Evolutionary conservation across 345 rosid species (phyloP), one percentile per base, ranked within the genome.

Genomic region (Kernera saxatilis): DNA sequence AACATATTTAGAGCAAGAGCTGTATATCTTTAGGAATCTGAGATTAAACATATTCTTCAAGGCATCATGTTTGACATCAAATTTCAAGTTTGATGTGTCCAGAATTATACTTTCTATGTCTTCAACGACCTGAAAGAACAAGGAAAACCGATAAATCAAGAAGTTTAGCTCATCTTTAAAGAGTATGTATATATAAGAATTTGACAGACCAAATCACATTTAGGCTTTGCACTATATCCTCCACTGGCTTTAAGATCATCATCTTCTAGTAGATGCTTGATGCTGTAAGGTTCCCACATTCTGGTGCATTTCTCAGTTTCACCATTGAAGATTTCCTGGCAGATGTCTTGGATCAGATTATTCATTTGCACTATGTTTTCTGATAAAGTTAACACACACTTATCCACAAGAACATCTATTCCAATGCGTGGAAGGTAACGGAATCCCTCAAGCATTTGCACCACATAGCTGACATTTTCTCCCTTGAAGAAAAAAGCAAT

Each of bases 41-140:
- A 80, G 18, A 1, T 2, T 58, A 5, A 3, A 4, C 76, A 80
- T 69, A n/a, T 69, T 45, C 11, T 10, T 29, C 51, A 77, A 80
- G 8, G 57, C 65, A 3, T 30, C 2, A 1, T 15, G 8, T 13
- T 6, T 32, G 21, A 80, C 64, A 22, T 44, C 14, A 6, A 40
- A 32, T 19, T 0, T 2, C 10, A 59, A 15, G 40, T 57, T 11
- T 0, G 72, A 71, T 13, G 57, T 44, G 43, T 70, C 39, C 26
- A 72, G 5, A 50, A 13, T 0, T 51, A 75, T 71, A 40, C 74
- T 32, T 30, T 58, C 18, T 0, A 79, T 37, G 17, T 58, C 51
- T 60, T 53, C 62, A 1, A 41, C 59, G 1, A 44, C 81, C 78
- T 78, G 21, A 22, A 22, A 45, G 11, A n/a, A 52, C 15, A 68